Conservation (phyloP, 345 rosid genomes). For the Firmiana major region DNA sequence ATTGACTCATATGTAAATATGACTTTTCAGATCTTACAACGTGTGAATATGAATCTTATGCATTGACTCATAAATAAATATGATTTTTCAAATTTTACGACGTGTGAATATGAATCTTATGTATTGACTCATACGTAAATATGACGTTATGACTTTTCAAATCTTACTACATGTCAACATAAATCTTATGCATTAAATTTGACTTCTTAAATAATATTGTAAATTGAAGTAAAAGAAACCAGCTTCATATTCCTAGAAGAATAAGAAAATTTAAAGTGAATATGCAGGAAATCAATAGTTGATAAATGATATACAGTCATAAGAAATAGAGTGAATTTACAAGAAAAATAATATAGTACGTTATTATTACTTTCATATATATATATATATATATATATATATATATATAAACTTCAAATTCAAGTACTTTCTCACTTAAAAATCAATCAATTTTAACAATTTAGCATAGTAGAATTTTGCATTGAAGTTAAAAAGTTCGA, state of each 20-base stretch:
- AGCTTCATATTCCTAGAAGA: background rate
- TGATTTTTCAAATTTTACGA: too few relatives aligned
- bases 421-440: background rate
- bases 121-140: too few relatives aligned
- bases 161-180: too few relatives aligned
- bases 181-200: too few relatives aligned
- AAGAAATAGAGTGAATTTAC: background rate
- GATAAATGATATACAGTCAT: background rate
- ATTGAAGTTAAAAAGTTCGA: background rate
- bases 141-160: too few relatives aligned
- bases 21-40: too few relatives aligned
- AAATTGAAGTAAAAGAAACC: background rate
- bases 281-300: background rate
- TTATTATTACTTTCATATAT: background rate
- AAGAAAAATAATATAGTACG: background rate
- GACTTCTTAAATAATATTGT: too few relatives aligned
- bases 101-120: too few relatives aligned
- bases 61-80: too few relatives aligned
- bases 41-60: too few relatives aligned
- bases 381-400: background rate
- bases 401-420: background rate
- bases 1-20: too few relatives aligned
- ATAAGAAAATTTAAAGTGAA: background rate
- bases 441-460: conserved; percentile 4
- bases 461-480: background rate